Evolutionary conservation across 176 grass and related monocot species (phyloP).

Genomic region (Musa troglodytarum): DNA sequence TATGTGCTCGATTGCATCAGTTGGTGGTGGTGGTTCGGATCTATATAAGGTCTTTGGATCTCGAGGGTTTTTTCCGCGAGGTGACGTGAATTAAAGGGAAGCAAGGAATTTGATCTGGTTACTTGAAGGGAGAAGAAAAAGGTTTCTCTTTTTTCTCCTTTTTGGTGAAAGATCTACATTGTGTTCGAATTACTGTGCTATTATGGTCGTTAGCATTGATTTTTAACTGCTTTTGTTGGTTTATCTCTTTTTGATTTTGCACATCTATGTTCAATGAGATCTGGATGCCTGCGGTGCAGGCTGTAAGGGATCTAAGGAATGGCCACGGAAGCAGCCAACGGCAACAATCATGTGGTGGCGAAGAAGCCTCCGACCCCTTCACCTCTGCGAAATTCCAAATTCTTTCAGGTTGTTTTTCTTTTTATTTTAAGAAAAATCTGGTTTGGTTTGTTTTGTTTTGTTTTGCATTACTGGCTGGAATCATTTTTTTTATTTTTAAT

Average conservation of each 20-base stretch:
- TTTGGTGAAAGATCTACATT: neutral
- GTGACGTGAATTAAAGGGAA: neutral
- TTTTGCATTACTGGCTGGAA: neutral
- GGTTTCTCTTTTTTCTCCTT: too few species aligned
- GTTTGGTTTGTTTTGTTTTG: too few species aligned
- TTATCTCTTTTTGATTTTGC: neutral
- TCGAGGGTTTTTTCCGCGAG: neutral
- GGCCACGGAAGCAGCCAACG: conserved; percentile 16
- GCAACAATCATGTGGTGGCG: conserved; percentile 1
- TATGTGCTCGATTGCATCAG: neutral
- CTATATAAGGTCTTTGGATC: conserved; percentile 11
- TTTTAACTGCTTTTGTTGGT: neutral
- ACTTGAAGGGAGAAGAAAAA: neutral
- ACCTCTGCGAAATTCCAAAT: conserved; percentile 23
- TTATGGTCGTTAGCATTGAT: neutral
- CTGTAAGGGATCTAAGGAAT: conserved; percentile 5
- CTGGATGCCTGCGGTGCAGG: conserved; percentile 1
- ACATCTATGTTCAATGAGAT: conserved; percentile 6
- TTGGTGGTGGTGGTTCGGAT: neutral
- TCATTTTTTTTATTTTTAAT: neutral
- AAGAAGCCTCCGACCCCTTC: conserved; percentile 24
- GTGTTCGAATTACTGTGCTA: neutral
- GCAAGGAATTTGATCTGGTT: neutral
- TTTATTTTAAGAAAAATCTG: neutral
- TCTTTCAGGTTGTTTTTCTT: conserved; percentile 12